Conservation (phyloP, 352 stramenopile species). For the Phytophthora sansomeana region DNA sequence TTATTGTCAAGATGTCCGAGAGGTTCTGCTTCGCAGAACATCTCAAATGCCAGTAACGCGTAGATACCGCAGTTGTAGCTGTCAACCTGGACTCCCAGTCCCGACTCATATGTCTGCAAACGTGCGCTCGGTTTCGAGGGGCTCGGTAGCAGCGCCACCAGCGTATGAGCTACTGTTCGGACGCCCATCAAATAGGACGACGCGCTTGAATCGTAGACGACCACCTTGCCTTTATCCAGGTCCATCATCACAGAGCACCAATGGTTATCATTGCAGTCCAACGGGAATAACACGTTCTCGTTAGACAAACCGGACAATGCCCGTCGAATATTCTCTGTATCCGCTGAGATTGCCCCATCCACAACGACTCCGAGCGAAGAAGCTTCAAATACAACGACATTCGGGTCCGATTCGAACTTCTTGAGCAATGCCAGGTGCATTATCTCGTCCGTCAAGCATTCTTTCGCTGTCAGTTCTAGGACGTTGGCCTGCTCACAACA, state of each 20-base stretch:
- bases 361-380: slow-evolving; percentile 2
- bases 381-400: slow-evolving; percentile 4
- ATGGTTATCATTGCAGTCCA: slow-evolving; percentile 26
- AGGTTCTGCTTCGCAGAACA: neutral
- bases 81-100: slow-evolving; percentile 14
- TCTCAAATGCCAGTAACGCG: slow-evolving; percentile 18
- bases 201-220: slow-evolving; percentile 13
- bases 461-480: slow-evolving; percentile 3
- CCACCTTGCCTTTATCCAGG: neutral
- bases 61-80: slow-evolving; percentile 26
- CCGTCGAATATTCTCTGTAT: neutral
- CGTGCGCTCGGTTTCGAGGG: neutral
- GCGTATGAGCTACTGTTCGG: slow-evolving; percentile 4
- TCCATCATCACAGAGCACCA: slow-evolving; percentile 28
- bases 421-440: neutral
- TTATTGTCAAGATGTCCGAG: neutral
- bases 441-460: neutral
- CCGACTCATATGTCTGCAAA: neutral
- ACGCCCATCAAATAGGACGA: slow-evolving; percentile 1
- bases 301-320: neutral
- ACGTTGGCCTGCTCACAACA: neutral
- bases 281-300: slow-evolving; percentile 5
- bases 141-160: slow-evolving; percentile 4
- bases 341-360: neutral
- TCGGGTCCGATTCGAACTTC: neutral